These are phyloP conservation scores for Schizosaccharomyces octosporus DNA, from an alignment of 805 yeast species.

Conservation along the genomic window DNA sequence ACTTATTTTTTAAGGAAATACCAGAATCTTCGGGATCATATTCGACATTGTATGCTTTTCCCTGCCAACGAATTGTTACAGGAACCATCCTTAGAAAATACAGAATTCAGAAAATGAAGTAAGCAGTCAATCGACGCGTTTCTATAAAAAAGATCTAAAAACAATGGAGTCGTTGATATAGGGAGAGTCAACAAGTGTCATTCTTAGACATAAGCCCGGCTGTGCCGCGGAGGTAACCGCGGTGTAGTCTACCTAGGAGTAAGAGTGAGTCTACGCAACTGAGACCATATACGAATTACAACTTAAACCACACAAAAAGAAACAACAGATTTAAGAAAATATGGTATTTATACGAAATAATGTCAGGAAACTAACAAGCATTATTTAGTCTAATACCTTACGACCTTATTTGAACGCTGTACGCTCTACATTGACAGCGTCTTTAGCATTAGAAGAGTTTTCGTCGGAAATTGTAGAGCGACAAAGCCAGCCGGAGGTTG, in stretches of 20 bases:
- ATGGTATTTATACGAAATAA: background rate
- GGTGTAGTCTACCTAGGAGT: too few species aligned
- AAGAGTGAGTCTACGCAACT: too few species aligned
- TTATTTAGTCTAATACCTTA: slow-evolving; percentile 67
- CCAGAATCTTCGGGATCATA: slow-evolving; percentile 34
- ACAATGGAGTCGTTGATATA: too few species aligned
- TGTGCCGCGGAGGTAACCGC: too few species aligned
- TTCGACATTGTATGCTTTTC: slow-evolving; percentile 35
- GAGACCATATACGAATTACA: too few species aligned
- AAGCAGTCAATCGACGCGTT: too few species aligned
- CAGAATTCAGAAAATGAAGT: background rate
- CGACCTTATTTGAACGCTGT: slow-evolving; percentile 89
- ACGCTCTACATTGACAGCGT: slow-evolving; percentile 77
- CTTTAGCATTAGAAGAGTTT: slow-evolving; percentile 75
- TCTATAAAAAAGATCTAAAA: too few species aligned
- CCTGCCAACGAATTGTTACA: slow-evolving; percentile 11
- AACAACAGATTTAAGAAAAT: background rate
- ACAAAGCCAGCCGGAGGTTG: slow-evolving; percentile 92
- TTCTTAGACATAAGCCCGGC: too few species aligned
- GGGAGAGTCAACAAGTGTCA: too few species aligned
- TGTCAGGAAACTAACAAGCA: background rate
- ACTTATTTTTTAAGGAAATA: slow-evolving; percentile 36
- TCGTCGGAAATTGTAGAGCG: slow-evolving; percentile 90
- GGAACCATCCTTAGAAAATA: background rate
- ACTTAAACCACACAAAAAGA: background rate